Evolutionary conservation across 1,284 basidiomycete genomes (phyloP).

Genomic region (Leccinum cinnamomeum): DNA sequence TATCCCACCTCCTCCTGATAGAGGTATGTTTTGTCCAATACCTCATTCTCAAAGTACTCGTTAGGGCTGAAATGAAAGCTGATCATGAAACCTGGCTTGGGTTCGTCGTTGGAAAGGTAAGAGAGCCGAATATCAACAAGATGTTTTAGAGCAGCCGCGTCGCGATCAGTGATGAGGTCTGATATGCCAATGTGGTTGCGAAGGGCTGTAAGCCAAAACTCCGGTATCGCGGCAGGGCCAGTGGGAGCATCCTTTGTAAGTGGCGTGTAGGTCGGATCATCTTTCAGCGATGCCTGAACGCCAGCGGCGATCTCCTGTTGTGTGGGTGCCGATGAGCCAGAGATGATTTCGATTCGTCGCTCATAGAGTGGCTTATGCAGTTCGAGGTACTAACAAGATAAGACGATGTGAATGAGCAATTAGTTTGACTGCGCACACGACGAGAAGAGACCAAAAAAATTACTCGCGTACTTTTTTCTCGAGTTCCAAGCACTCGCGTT

Average conservation of each 20-base stretch:
- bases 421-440: constrained; percentile 10
- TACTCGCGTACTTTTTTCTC: constrained; percentile 82
- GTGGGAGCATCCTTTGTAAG: constrained; percentile 48
- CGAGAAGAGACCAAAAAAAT: background rate
- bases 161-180: constrained; percentile 92
- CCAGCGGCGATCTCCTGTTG: constrained; percentile 84
- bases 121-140: constrained; percentile 70
- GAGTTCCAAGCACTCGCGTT: constrained; percentile 93
- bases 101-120: constrained; percentile 56
- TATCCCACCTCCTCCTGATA: constrained; percentile 95
- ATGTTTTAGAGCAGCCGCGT: constrained; percentile 74
- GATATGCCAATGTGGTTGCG: constrained; percentile 87
- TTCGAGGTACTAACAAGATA: constrained; percentile 67
- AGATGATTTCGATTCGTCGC: constrained; percentile 83
- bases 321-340: constrained; percentile 76
- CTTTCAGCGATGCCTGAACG: constrained; percentile 64
- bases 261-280: constrained; percentile 63
- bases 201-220: constrained; percentile 98
- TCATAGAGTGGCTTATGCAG: constrained; percentile 88
- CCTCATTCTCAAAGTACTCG: constrained; percentile 84
- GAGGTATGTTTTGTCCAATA: constrained; percentile 92
- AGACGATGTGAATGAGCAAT: constrained; percentile 8
- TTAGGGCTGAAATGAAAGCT: constrained; percentile 82
- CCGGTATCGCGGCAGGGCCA: constrained; percentile 63
- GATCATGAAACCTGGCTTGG: constrained; percentile 90